phyloP scores from a whole-genome alignment of 1,284 basidiomycete genomes.

The Phellinidium pouzarii region DNA sequence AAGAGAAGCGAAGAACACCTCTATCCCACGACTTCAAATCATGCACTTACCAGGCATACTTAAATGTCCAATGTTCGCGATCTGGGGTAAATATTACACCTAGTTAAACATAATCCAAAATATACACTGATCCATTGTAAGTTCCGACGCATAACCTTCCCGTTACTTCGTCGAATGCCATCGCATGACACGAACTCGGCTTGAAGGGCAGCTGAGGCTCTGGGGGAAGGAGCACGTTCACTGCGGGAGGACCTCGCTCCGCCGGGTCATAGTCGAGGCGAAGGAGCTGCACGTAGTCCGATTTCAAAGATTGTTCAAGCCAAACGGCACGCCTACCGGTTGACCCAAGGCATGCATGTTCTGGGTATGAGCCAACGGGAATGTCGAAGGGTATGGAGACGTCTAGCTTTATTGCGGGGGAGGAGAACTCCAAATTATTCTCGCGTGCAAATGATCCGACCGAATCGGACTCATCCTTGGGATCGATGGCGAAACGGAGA shows the following conservation, averaged over 20 bases:
- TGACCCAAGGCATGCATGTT: conserved; percentile 14
- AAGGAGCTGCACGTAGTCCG: conserved; percentile 12
- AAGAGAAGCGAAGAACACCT: too few species aligned
- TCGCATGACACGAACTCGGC: conserved; percentile 14
- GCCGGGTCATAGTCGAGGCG: conserved; percentile 1
- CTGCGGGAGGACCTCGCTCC: neutral
- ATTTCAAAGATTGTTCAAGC: conserved; percentile 18
- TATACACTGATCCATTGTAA: conserved; percentile 15
- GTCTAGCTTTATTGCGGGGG: conserved; percentile 3
- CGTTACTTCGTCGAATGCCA: conserved; percentile 18
- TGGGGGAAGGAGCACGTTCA: conserved; percentile 16
- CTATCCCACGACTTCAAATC: too few species aligned
- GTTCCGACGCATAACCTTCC: conserved; percentile 16
- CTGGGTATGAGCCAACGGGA: conserved; percentile 17
- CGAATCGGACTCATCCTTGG: neutral
- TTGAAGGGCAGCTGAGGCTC: conserved; percentile 19
- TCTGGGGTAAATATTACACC: neutral
- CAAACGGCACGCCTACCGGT: conserved; percentile 18
- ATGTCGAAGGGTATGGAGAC: conserved; percentile 15
- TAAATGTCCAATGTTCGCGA: neutral
- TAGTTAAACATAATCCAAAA: conserved; percentile 17
- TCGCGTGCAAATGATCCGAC: neutral
- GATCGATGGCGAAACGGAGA: conserved; percentile 12
- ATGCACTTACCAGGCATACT: too few species aligned
- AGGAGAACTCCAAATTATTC: neutral